Evolutionary conservation across 805 yeast genomes (phyloP).

Genomic region (Saturnispora serradocipensis): DNA sequence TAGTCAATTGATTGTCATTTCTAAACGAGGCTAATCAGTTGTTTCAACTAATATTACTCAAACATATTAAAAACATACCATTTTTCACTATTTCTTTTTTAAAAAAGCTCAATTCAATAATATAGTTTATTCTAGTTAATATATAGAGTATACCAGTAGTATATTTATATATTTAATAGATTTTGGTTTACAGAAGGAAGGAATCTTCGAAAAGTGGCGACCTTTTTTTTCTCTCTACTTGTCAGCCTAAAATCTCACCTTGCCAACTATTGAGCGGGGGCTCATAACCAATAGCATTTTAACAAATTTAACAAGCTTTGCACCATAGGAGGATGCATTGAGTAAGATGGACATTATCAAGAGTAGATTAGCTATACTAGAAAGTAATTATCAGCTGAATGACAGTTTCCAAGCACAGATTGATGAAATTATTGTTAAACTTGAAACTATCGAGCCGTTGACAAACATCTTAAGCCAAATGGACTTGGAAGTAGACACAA

Average conservation of each 20-base stretch:
- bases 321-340: neutral
- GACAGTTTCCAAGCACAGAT: neutral
- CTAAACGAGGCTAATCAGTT: neutral
- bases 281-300: constrained; percentile 2
- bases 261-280: neutral
- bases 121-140: neutral
- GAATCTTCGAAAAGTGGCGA: neutral
- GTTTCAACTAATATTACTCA: too few relatives aligned
- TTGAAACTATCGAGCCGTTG: neutral
- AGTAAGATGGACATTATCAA: neutral
- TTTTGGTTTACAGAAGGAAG: neutral
- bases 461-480: neutral
- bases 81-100: neutral
- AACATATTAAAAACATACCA: neutral
- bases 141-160: neutral
- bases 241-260: neutral
- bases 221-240: neutral
- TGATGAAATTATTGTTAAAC: neutral
- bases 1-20: neutral
- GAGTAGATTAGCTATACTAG: neutral
- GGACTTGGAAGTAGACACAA: neutral
- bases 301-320: neutral
- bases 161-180: neutral
- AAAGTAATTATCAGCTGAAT: neutral
- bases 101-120: neutral